Evolutionary conservation across 352 stramenopile genomes (phyloP).

Genomic region (Globisporangium nodosum): DNA sequence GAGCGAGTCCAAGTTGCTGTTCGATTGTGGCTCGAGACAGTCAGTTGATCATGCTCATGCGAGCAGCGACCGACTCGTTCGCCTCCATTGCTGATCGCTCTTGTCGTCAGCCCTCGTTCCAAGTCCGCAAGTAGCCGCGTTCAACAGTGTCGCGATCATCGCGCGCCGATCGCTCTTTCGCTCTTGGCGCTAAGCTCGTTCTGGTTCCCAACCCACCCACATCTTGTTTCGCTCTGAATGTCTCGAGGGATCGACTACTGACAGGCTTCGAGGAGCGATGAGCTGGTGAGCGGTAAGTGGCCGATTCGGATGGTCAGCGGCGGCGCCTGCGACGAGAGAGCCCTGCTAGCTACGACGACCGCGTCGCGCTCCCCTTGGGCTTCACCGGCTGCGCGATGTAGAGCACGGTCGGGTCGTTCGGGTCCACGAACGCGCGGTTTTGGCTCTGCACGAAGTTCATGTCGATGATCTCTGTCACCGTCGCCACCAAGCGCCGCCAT

Average conservation of each 20-base stretch:
- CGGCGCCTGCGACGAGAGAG: not conserved
- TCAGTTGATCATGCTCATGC: not conserved
- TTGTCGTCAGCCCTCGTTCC: too few species aligned
- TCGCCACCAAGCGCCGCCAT: not conserved
- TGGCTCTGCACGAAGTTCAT: slow-evolving; percentile 70
- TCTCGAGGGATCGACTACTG: too few species aligned
- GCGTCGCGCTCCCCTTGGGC: slow-evolving; percentile 11
- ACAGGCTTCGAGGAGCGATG: too few species aligned
- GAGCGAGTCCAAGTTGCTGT: not conserved
- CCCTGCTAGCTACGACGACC: slow-evolving; percentile 2
- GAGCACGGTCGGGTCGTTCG: slow-evolving; percentile 82
- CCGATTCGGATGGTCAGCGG: not conserved
- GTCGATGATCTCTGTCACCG: slow-evolving; percentile 47
- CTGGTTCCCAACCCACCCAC: too few species aligned
- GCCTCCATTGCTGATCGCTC: too few species aligned
- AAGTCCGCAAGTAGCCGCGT: too few species aligned
- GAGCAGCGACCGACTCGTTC: not conserved
- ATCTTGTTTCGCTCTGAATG: too few species aligned
- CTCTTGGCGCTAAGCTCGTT: too few species aligned
- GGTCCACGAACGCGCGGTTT: slow-evolving; percentile 82
- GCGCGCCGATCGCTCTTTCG: too few species aligned
- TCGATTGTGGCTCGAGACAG: not conserved
- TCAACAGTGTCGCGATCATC: too few species aligned
- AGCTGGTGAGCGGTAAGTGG: not conserved
- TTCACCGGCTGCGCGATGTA: slow-evolving; percentile 73